Conservation (phyloP, 179 eudicot species). For the Carnegiea gigantea region DNA sequence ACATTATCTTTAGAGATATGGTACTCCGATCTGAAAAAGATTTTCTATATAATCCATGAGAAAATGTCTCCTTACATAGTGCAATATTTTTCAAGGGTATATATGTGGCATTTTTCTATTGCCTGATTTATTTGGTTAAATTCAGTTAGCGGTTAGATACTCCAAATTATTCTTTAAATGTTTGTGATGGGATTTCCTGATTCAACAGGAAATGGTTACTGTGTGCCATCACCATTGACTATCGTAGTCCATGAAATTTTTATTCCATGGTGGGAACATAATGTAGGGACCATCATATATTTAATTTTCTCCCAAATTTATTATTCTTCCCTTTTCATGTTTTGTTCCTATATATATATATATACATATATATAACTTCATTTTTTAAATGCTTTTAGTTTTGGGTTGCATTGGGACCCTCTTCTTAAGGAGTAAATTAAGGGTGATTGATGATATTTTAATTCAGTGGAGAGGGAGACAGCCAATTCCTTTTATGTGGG, state of each 20-base stretch:
- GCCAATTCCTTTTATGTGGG: constrained; percentile 1
- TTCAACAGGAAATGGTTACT: not conserved
- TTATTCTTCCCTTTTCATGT: not conserved
- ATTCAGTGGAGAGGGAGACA: not conserved
- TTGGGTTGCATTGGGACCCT: not conserved
- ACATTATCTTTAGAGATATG: too few relatives aligned
- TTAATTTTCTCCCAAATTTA: not conserved
- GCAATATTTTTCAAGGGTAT: too few relatives aligned
- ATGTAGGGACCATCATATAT: not conserved
- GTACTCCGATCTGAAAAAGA: too few relatives aligned
- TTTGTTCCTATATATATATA: constrained; percentile 1
- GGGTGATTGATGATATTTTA: constrained; percentile 9
- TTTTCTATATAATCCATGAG: too few relatives aligned
- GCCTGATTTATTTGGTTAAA: not conserved
- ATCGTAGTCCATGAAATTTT: not conserved
- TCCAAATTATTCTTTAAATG: not conserved
- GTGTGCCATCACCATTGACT: not conserved
- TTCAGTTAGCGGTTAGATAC: not conserved
- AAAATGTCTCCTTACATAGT: too few relatives aligned
- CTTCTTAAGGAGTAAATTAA: not conserved
- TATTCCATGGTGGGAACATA: not conserved
- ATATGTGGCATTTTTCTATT: not conserved
- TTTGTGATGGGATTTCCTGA: not conserved
- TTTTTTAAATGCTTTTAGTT: not conserved
- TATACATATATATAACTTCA: too few relatives aligned